Evolutionary conservation across 2,329 filamentous ascomycete genomes (phyloP), one percentile per base, ranked within the genome.

Genomic region (Xylariaceae sp.): DNA sequence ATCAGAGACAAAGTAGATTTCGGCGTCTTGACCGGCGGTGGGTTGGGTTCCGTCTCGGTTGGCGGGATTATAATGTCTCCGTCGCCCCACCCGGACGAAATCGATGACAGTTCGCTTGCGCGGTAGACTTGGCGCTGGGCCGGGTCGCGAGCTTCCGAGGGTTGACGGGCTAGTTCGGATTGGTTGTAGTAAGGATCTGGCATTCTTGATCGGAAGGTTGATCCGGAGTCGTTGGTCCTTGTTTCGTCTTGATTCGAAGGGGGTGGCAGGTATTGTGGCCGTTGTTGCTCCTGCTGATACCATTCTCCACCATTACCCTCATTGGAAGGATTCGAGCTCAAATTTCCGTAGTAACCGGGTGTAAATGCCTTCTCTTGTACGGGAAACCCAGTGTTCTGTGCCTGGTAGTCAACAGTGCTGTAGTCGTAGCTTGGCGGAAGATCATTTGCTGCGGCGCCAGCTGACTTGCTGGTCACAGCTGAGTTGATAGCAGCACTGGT

Each of bases 1-100:
- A 47, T 41, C 37, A 36, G 40, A 29, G 38, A 47, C 38, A 45
- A 41, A 27, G 55, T 49, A 21, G 55, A 44, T 27, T 52, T 36
- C 21, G 35, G 43, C 32, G 44, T 43, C 22, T 53, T 45, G 33
- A 49, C 8, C 16, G 52, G 45, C 38, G 52, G 56, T 44, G 43
- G 50, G 34, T 44, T 55, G 40, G 42, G 58, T n/a, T n/a, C n/a
- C n/a, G n/a, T n/a, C n/a, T n/a, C n/a, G n/a, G n/a, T n/a, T 22
- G 62, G 64, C 5, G 70, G 69, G 21, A 76, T 61, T 23, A 79
- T 71, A 22, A 82, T 78, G 36, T 82, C 76, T 20, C 74, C 77
- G 55, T 84, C 80, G 16, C 80, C 80, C 50, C 83, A 83, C 6
- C 80, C 80, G 0, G 81, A 84, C 0, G 80, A 83, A 4, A 84